phyloP scores from a whole-genome alignment of 1,284 basidiomycete genomes.

The Athelia sp. region DNA sequence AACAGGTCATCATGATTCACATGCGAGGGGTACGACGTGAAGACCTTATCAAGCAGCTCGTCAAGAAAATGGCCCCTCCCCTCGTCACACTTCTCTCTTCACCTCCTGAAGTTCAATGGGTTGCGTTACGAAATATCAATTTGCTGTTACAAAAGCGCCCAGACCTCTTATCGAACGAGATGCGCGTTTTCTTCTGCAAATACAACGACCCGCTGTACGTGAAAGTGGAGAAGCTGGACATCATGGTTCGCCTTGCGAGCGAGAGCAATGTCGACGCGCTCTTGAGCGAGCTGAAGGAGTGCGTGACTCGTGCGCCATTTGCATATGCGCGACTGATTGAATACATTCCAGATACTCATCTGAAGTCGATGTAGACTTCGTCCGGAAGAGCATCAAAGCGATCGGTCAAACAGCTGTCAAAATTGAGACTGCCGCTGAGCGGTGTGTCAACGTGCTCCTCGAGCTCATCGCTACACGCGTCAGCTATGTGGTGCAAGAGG shows the following conservation, averaged over 20 bases:
- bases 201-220: conserved; percentile 99
- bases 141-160: conserved; percentile 91
- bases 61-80: conserved; percentile 97
- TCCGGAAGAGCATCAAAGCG: conserved; percentile 82
- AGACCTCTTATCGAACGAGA: conserved; percentile 89
- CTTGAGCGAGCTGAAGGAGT: conserved; percentile 95
- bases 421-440: conserved; percentile 88
- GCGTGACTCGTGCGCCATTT: conserved; percentile 18
- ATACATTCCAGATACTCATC: conserved; percentile 75
- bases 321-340: conserved; percentile 3
- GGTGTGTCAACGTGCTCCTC: conserved; percentile 91
- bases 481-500: conserved; percentile 97
- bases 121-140: conserved; percentile 94
- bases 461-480: conserved; percentile 91
- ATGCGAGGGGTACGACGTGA: conserved; percentile 82
- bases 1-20: conserved; percentile 94
- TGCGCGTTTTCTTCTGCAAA: conserved; percentile 99
- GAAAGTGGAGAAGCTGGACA: conserved; percentile 97
- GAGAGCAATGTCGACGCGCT: conserved; percentile 94
- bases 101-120: conserved; percentile 91
- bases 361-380: conserved; percentile 98
- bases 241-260: conserved; percentile 92
- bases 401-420: conserved; percentile 97
- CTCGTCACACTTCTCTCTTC: conserved; percentile 77
- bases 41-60: conserved; percentile 82